Evolutionary conservation across 2,329 filamentous ascomycete genomes (phyloP).

Genomic region (Blastomyces gilchristii): DNA sequence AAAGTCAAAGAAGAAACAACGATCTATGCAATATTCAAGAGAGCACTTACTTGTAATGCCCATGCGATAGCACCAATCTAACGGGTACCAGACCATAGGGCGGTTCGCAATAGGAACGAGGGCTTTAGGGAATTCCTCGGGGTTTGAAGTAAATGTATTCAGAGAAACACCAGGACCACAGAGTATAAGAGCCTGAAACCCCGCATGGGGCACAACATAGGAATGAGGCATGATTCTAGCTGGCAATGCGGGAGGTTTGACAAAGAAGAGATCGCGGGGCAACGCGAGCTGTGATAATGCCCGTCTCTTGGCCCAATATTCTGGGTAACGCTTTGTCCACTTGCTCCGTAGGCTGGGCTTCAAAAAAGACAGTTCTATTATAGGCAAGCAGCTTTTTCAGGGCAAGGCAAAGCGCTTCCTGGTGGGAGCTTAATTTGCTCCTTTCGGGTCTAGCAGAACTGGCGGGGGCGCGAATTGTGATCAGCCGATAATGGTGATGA

Average conservation of each 20-base stretch:
- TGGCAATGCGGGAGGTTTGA: background rate
- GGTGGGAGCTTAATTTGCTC: background rate
- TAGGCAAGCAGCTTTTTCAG: background rate
- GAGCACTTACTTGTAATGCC: conserved; percentile 36
- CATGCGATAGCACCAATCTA: conserved; percentile 42
- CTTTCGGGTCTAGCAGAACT: background rate
- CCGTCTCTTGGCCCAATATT: background rate
- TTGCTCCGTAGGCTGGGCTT: background rate
- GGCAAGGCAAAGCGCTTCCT: background rate
- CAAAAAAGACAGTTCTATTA: background rate
- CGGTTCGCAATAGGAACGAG: conserved; percentile 42
- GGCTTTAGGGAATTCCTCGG: conserved; percentile 40
- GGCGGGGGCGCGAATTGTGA: background rate
- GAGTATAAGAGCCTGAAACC: conserved; percentile 41
- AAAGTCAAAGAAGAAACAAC: background rate
- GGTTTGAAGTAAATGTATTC: conserved; percentile 42
- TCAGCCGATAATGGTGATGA: background rate
- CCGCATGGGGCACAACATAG: conserved; percentile 15
- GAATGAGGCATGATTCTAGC: conserved; percentile 9
- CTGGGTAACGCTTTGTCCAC: too few relatives aligned
- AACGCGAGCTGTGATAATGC: background rate
- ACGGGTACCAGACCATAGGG: conserved; percentile 41
- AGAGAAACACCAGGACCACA: conserved; percentile 41
- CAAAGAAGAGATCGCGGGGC: background rate
- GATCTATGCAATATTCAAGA: background rate